Evolutionary conservation across 1,284 basidiomycete genomes (phyloP).

Genomic region (Austropuccinia psidii): DNA sequence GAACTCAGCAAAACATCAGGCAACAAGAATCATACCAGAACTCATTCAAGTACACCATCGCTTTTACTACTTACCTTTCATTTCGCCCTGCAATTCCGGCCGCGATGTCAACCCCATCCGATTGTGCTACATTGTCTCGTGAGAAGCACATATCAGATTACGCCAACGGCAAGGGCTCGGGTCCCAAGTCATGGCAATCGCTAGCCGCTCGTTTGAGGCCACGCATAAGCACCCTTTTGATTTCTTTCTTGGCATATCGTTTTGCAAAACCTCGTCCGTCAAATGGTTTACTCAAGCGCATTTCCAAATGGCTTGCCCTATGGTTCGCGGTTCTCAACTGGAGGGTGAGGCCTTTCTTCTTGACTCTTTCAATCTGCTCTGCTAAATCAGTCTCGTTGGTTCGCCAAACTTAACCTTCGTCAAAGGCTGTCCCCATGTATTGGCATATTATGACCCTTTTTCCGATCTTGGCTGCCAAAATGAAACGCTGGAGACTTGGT

Average conservation of each 20-base stretch:
- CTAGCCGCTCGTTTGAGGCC: slow-evolving; percentile 2
- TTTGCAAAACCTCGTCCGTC: neutral
- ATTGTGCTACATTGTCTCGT: too few species aligned
- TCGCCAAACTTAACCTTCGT: too few species aligned
- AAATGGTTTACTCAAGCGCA: neutral
- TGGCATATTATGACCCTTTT: slow-evolving; percentile 20
- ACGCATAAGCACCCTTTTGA: neutral
- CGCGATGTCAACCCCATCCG: too few species aligned
- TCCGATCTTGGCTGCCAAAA: slow-evolving; percentile 4
- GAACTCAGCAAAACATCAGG: too few species aligned
- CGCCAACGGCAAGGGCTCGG: too few species aligned
- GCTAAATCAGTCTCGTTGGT: neutral
- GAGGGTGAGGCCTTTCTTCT: neutral
- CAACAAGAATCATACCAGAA: too few species aligned
- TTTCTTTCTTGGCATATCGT: neutral
- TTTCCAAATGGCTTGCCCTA: neutral
- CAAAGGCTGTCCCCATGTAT: slow-evolving; percentile 18
- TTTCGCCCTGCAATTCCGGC: too few species aligned
- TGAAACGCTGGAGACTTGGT: slow-evolving; percentile 5
- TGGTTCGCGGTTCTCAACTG: slow-evolving; percentile 9
- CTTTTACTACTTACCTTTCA: too few species aligned
- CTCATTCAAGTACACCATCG: too few species aligned
- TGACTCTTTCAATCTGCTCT: neutral
- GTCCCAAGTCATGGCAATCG: too few species aligned
- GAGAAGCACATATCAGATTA: too few species aligned